phyloP scores from a whole-genome alignment of 441 rosid species.

The Populus tomentosa region DNA sequence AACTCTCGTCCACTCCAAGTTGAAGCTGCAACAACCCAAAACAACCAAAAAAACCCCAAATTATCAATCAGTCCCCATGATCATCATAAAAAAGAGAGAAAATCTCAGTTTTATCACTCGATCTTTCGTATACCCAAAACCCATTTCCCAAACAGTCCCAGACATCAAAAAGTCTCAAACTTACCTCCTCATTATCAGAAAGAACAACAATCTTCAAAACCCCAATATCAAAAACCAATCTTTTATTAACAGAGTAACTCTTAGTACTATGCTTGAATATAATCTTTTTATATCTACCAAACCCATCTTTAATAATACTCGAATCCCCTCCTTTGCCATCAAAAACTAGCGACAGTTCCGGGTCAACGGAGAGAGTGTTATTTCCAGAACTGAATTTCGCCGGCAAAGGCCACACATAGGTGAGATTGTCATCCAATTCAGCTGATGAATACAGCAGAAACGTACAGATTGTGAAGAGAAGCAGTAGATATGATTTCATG shows the following conservation, averaged over 20 bases:
- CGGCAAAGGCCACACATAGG: slow-evolving; percentile 92
- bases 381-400: slow-evolving; percentile 55
- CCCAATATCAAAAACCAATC: slow-evolving; percentile 51
- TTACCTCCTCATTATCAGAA: slow-evolving; percentile 63
- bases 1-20: slow-evolving; percentile 94
- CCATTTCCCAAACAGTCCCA: neutral
- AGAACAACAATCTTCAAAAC: slow-evolving; percentile 55
- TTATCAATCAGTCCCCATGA: neutral
- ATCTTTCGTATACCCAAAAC: neutral
- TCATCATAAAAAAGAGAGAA: neutral
- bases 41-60: neutral
- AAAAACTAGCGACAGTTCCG: slow-evolving; percentile 38
- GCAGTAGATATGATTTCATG: neutral
- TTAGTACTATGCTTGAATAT: slow-evolving; percentile 47
- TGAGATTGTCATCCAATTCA: slow-evolving; percentile 29
- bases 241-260: slow-evolving; percentile 26
- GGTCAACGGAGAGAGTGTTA: slow-evolving; percentile 66
- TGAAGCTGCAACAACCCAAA: slow-evolving; percentile 53
- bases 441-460: slow-evolving; percentile 7
- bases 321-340: slow-evolving; percentile 55
- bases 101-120: neutral
- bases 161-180: neutral
- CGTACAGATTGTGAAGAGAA: neutral
- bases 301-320: slow-evolving; percentile 50
- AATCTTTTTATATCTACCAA: slow-evolving; percentile 59